These are phyloP conservation scores for Epichloe glyceriae DNA, from an alignment of 2,329 filamentous ascomycete species.

Conservation along the genomic window DNA sequence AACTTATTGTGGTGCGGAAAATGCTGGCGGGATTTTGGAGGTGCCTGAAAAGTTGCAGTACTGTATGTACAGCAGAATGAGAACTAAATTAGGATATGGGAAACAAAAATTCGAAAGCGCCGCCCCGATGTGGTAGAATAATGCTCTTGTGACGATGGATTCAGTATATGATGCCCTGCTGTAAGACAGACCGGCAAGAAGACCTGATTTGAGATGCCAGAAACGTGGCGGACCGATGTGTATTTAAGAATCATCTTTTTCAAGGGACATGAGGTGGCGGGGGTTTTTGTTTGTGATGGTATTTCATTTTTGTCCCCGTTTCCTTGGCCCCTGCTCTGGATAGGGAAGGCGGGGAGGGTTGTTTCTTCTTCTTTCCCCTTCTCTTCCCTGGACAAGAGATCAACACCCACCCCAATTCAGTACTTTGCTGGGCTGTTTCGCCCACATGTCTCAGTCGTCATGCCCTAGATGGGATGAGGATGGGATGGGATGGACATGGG, in stretches of 20 bases:
- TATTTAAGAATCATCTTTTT: not conserved
- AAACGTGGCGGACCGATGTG: not conserved
- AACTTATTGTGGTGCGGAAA: too few species aligned
- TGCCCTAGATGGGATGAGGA: not conserved
- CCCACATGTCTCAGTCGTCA: conserved; percentile 4
- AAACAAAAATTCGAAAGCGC: too few species aligned
- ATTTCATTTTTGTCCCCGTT: not conserved
- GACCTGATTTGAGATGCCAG: not conserved
- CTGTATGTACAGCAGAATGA: too few species aligned
- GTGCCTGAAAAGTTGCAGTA: too few species aligned
- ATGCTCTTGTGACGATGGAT: too few species aligned
- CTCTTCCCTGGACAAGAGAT: too few species aligned
- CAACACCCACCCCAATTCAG: not conserved
- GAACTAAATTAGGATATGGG: too few species aligned
- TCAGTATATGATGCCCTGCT: too few species aligned
- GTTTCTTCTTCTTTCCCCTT: too few species aligned
- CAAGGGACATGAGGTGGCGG: not conserved
- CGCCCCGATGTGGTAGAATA: too few species aligned
- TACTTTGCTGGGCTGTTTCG: not conserved
- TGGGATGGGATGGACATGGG: not conserved
- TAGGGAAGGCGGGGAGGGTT: too few species aligned
- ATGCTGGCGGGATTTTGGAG: too few species aligned
- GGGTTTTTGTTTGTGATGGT: not conserved
- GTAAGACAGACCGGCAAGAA: not conserved
- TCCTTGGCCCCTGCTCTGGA: not conserved